Conservation (phyloP, 306 rosid species). For the Luffa aegyptiaca region DNA sequence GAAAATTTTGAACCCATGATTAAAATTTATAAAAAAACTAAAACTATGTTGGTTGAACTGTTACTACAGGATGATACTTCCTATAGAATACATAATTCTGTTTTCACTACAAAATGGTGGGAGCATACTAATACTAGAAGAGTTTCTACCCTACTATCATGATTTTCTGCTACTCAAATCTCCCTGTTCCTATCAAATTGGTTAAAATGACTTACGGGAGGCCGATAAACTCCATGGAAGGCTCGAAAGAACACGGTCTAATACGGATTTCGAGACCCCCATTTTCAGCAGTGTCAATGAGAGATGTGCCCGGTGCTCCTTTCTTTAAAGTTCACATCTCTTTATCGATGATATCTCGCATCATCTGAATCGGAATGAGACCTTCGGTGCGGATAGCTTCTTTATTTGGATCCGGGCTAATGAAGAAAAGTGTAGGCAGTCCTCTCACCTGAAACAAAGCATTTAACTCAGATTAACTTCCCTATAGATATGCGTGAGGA, state of each 20-base stretch:
- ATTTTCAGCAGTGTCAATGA: neutral
- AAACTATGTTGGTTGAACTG: neutral
- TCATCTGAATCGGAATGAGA: constrained; percentile 86
- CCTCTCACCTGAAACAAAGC: constrained; percentile 55
- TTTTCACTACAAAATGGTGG: neutral
- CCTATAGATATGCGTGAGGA: neutral
- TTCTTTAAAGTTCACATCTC: constrained; percentile 39
- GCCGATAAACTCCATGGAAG: neutral
- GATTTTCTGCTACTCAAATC: neutral
- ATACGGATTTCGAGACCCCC: neutral
- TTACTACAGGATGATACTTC: neutral
- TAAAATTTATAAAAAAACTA: neutral
- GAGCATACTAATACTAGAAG: neutral
- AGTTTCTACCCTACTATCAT: neutral
- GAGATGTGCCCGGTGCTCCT: neutral
- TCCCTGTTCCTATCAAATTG: neutral
- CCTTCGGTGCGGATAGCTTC: constrained; percentile 89
- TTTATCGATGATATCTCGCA: constrained; percentile 70
- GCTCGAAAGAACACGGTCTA: neutral
- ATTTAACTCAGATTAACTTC: neutral
- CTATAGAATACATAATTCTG: neutral
- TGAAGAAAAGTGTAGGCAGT: constrained; percentile 70
- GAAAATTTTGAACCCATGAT: neutral
- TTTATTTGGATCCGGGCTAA: constrained; percentile 76
- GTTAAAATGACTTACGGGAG: neutral